Evolutionary conservation across 2,329 filamentous ascomycete genomes (phyloP).

Genomic region (Nemania sp.): DNA sequence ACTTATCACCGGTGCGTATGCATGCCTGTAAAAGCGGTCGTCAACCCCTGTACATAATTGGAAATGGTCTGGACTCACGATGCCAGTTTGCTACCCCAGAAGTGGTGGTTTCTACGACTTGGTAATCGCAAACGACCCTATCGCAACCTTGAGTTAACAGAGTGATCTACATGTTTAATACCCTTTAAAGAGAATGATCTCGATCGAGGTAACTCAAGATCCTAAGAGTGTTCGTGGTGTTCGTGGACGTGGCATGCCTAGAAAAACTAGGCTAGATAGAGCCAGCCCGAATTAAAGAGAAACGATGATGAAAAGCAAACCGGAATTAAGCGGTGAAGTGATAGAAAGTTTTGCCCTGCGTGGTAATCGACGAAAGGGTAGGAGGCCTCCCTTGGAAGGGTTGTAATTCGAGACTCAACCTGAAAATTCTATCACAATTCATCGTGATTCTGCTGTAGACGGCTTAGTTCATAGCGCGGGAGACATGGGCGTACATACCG

Average conservation of each 20-base stretch:
- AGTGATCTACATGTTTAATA: background rate
- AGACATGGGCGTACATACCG: background rate
- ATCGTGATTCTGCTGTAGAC: too few relatives aligned
- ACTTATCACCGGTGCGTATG: constrained; percentile 30
- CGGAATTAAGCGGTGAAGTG: background rate
- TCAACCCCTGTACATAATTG: constrained; percentile 24
- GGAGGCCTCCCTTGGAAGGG: background rate
- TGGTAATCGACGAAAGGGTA: background rate
- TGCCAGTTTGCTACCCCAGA: background rate
- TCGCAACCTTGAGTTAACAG: background rate
- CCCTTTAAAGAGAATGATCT: background rate
- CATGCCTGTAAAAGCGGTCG: constrained; percentile 31
- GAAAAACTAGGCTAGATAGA: background rate
- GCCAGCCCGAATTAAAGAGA: background rate
- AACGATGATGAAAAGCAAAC: background rate
- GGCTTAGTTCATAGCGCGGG: background rate
- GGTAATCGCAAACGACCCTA: background rate
- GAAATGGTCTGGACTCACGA: constrained; percentile 21
- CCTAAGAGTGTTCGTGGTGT: background rate
- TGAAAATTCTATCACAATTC: background rate
- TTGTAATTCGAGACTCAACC: background rate
- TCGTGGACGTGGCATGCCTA: background rate
- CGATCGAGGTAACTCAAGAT: background rate
- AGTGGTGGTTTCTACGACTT: background rate
- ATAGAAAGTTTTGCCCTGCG: background rate